Evolutionary conservation across 2,329 filamentous ascomycete genomes (phyloP).

Genomic region (Penicillium sp.): DNA sequence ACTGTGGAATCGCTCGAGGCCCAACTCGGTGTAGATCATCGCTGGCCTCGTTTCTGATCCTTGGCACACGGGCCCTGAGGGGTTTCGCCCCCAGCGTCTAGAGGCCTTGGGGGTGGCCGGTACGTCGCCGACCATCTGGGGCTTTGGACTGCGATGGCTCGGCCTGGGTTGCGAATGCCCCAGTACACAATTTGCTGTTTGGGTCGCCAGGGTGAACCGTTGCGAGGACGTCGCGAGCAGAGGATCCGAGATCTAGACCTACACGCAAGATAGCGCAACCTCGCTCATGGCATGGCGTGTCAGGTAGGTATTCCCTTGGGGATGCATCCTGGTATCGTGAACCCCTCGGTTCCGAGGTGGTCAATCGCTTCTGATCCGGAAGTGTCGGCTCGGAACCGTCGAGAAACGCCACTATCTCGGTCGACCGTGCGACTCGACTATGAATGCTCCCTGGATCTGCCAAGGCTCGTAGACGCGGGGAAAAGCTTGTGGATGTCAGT

Average conservation of each 20-base stretch:
- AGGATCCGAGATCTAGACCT: conserved; percentile 1
- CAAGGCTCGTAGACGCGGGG: not conserved
- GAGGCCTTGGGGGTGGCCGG: not conserved
- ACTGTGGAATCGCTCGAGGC: not conserved
- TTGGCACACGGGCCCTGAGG: not conserved
- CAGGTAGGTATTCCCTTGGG: not conserved
- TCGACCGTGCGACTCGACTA: not conserved
- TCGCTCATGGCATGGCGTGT: not conserved
- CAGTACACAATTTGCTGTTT: not conserved
- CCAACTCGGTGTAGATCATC: conserved; percentile 1
- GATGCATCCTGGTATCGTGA: no score
- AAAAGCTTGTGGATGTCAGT: not conserved
- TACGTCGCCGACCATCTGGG: not conserved
- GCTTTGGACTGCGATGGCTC: not conserved
- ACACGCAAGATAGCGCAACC: not conserved
- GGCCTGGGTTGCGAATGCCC: not conserved
- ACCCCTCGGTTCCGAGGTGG: not conserved
- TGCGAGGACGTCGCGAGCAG: not conserved
- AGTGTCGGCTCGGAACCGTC: conserved; percentile 3
- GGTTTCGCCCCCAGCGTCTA: not conserved
- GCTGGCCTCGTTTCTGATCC: conserved; percentile 1
- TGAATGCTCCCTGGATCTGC: not conserved
- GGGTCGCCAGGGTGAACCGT: not conserved
- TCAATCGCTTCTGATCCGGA: conserved; percentile 3
- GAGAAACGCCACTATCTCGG: not conserved